phyloP scores from a whole-genome alignment of 2,329 filamentous ascomycete species.

The Thelonectria olida region DNA sequence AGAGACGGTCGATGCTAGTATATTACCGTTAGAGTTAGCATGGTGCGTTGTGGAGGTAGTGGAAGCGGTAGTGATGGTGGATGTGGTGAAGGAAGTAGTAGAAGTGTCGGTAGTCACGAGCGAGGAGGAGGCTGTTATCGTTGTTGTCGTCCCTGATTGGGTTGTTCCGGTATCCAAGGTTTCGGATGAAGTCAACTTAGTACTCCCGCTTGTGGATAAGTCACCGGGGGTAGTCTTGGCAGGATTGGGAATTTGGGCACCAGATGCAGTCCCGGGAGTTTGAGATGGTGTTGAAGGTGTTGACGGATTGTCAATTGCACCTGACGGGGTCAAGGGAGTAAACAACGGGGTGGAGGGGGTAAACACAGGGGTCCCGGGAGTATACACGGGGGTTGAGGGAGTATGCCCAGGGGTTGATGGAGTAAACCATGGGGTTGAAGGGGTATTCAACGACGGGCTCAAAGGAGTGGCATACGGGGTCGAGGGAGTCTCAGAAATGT shows the following conservation, averaged over 20 bases:
- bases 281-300: neutral
- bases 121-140: neutral
- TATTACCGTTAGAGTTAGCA: conserved; percentile 22
- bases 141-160: neutral
- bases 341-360: neutral
- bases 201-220: neutral
- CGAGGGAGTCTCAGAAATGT: neutral
- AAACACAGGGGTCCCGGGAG: neutral
- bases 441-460: neutral
- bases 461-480: neutral
- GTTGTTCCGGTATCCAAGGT: neutral
- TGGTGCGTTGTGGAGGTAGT: conserved; percentile 14
- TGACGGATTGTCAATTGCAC: too few relatives aligned
- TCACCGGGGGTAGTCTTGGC: neutral
- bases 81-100: neutral
- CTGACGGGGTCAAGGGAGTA: neutral
- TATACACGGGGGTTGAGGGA: neutral
- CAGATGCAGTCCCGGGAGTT: neutral
- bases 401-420: neutral
- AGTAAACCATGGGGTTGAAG: neutral
- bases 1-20: conserved; percentile 49
- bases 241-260: neutral
- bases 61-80: neutral
- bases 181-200: neutral
- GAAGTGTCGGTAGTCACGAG: neutral